Conservation (phyloP, 2,329 filamentous ascomycete genomes). For the Capronia coronata region DNA sequence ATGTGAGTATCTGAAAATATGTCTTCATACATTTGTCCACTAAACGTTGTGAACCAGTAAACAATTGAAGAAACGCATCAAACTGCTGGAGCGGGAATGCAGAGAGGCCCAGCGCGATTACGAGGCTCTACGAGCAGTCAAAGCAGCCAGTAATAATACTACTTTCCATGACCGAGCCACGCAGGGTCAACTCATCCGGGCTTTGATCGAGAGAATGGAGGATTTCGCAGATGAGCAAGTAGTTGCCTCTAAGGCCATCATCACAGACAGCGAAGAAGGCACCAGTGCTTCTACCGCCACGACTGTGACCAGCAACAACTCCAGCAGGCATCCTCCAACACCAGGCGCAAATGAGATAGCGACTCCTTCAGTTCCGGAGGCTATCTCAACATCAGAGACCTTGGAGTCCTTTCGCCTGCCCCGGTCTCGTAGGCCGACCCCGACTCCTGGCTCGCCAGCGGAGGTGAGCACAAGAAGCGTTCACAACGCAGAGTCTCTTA, state of each 20-base stretch:
- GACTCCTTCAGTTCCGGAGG: neutral
- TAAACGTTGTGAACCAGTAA: neutral
- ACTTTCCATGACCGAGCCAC: neutral
- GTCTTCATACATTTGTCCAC: too few relatives aligned
- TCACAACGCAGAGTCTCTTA: too few relatives aligned
- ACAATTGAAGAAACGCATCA: neutral
- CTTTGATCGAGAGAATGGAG: neutral
- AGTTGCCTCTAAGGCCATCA: neutral
- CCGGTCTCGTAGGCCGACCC: neutral
- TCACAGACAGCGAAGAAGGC: neutral
- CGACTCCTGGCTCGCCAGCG: too few relatives aligned
- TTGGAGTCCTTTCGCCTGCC: neutral
- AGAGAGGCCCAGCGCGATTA: neutral
- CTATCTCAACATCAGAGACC: neutral
- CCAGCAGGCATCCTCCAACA: neutral
- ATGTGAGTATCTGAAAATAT: neutral
- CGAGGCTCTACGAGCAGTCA: neutral
- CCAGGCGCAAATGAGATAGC: neutral
- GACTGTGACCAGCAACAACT: neutral
- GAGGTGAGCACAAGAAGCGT: too few relatives aligned
- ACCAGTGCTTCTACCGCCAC: neutral
- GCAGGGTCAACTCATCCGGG: neutral
- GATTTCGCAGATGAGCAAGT: neutral
- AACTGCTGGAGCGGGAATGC: neutral
- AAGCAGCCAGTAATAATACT: neutral